Evolutionary conservation across 2,329 filamentous ascomycete genomes (phyloP).

Genomic region (Sclerotinia glacialis): DNA sequence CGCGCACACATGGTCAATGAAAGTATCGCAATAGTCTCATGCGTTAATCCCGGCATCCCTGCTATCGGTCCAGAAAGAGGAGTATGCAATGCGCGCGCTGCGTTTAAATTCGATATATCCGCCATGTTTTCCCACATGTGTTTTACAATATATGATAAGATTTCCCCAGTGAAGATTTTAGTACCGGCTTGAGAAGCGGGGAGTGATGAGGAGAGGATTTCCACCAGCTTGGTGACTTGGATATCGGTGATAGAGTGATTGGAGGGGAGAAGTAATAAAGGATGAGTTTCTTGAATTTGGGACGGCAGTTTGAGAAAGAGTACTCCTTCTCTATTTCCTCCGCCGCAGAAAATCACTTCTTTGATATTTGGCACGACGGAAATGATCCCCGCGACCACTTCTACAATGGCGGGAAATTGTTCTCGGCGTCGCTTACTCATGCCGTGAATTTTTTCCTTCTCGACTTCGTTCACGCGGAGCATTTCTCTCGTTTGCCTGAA

Average conservation of each 20-base stretch:
- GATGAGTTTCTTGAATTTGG: constrained; percentile 60
- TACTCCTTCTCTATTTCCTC: constrained; percentile 81
- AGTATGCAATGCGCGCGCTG: constrained; percentile 68
- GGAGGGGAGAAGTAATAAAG: constrained; percentile 50
- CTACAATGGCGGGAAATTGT: constrained; percentile 81
- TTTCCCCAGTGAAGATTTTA: constrained; percentile 46
- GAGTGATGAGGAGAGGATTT: constrained; percentile 25
- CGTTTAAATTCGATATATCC: constrained; percentile 51
- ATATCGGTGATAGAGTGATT: constrained; percentile 28
- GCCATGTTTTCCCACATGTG: constrained; percentile 54
- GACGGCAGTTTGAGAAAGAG: constrained; percentile 68
- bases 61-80: constrained; percentile 67
- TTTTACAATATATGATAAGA: constrained; percentile 46
- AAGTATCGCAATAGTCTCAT: constrained; percentile 67
- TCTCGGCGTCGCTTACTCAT: constrained; percentile 74
- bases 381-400: constrained; percentile 74
- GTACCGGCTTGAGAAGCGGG: constrained; percentile 29
- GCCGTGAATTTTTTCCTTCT: constrained; percentile 63
- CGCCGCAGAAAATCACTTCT: constrained; percentile 78
- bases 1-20: constrained; percentile 69
- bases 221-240: constrained; percentile 40
- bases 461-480: constrained; percentile 49
- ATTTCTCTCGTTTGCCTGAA: constrained; percentile 58
- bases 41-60: constrained; percentile 66
- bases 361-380: constrained; percentile 67